These are phyloP conservation scores for Hibiscus mutabilis DNA, from an alignment of 345 rosid genomes.

Conservation along the genomic window DNA sequence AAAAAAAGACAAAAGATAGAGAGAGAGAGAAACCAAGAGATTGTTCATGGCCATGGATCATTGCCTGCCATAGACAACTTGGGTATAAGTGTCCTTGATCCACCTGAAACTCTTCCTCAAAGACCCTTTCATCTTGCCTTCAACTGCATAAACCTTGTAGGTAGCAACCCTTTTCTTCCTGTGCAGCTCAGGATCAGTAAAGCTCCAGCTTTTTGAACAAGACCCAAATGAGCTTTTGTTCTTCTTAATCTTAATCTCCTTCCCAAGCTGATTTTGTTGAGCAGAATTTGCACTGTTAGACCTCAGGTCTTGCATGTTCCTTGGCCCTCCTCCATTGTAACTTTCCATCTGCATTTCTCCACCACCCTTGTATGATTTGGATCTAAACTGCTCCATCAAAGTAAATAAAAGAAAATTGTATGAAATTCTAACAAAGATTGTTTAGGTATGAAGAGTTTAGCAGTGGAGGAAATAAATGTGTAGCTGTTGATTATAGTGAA, in stretches of 20 bases:
- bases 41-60: constrained; percentile 16
- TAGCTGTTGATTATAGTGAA: neutral
- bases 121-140: constrained; percentile 89
- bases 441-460: neutral
- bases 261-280: constrained; percentile 25
- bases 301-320: constrained; percentile 55
- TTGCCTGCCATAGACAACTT: constrained; percentile 59
- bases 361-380: constrained; percentile 42
- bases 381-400: constrained; percentile 52
- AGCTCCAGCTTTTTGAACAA: constrained; percentile 56
- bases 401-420: neutral
- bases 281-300: constrained; percentile 36
- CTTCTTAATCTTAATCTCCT: constrained; percentile 47
- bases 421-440: neutral
- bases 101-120: constrained; percentile 77
- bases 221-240: constrained; percentile 36
- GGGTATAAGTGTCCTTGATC: constrained; percentile 69
- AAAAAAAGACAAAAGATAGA: neutral
- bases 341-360: constrained; percentile 27
- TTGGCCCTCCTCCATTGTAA: constrained; percentile 28
- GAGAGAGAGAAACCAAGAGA: neutral
- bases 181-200: constrained; percentile 72
- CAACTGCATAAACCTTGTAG: constrained; percentile 71
- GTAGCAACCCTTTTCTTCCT: constrained; percentile 95
- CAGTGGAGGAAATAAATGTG: neutral